These are phyloP conservation scores for Phaffia australis DNA, from an alignment of 768 basidiomycete species.

Conservation along the genomic window DNA sequence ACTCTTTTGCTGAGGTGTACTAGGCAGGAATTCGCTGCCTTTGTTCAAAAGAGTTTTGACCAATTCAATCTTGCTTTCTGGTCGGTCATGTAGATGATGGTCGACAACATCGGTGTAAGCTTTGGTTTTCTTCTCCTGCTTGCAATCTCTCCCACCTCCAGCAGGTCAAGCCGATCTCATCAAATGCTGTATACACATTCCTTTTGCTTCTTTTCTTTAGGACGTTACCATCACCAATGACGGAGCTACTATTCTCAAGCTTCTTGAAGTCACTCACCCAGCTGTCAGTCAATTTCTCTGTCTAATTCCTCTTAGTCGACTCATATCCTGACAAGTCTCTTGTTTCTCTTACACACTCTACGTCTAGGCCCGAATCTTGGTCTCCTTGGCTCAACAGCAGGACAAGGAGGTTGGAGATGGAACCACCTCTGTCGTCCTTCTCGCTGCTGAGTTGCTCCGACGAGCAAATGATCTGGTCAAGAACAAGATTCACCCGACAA, in stretches of 20 bases:
- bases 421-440: conserved; percentile 94
- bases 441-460: conserved; percentile 91
- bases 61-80: too few relatives aligned
- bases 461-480: conserved; percentile 97
- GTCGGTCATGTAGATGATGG: conserved; percentile 50
- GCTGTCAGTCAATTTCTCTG: conserved; percentile 48
- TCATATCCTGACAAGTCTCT: neutral
- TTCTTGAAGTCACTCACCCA: conserved; percentile 89
- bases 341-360: neutral
- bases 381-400: conserved; percentile 96
- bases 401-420: conserved; percentile 99
- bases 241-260: conserved; percentile 93
- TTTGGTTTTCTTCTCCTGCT: neutral
- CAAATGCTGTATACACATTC: neutral
- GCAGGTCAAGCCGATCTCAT: neutral
- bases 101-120: conserved; percentile 90
- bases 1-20: neutral
- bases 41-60: neutral
- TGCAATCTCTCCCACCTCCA: neutral
- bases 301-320: neutral
- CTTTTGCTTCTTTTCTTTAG: conserved; percentile 40
- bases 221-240: conserved; percentile 99
- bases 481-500: conserved; percentile 96
- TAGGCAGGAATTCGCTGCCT: neutral
- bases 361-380: conserved; percentile 63